Base-by-base conservation (phyloP, 129 eudicot species). In the Apium graveolens region DNA sequence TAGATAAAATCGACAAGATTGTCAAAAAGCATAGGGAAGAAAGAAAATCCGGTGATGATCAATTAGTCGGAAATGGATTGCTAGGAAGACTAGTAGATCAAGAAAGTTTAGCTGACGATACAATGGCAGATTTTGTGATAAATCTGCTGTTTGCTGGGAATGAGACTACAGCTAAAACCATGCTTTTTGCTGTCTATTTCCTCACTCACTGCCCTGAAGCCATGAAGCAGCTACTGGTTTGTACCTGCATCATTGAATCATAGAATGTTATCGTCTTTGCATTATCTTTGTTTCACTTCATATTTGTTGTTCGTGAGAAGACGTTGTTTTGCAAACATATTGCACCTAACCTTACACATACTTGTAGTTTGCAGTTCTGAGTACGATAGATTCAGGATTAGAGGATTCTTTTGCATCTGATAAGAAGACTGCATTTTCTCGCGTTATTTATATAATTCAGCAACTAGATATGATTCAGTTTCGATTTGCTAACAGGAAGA, bases 61-160 rank as follows among this genome's bases (percentile, higher is more conserved):
- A n/a, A 0, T n/a, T 57, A 16, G 80, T 66, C 12, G 73, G 82
- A 21, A 72, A 74, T 46, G 92, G 97, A 66, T 81, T 92, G 53
- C 89, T 92, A 3, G 81, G 89, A 53, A 88, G 97, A 83, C 75
- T 92, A 20, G 85, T 88, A 38, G 88, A 83, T 72, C 92, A 92
- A 71, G 91, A 88, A 76, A 88, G 88, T 87, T 80, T 92, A 49
- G 86, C 87, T 0, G 92, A 86, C 18, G 95, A 86, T 34, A 88
- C 88, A 18, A 84, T 89, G 70, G 88, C 91, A 1, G 97, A 92
- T 78, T 92, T 89, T 49, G 86, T 92, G 31, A 92, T 92, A 35
- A 92, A 92, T 80, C 92, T 92, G 55, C 83, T 92, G 7, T 92
- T 92, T 32, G 97, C 95, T 0, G 97, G 97, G 45, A 92, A 92